Evolutionary conservation across 176 grass and related monocot genomes (phyloP), one percentile per base, ranked within the genome.

Genomic region (Cocos nucifera): DNA sequence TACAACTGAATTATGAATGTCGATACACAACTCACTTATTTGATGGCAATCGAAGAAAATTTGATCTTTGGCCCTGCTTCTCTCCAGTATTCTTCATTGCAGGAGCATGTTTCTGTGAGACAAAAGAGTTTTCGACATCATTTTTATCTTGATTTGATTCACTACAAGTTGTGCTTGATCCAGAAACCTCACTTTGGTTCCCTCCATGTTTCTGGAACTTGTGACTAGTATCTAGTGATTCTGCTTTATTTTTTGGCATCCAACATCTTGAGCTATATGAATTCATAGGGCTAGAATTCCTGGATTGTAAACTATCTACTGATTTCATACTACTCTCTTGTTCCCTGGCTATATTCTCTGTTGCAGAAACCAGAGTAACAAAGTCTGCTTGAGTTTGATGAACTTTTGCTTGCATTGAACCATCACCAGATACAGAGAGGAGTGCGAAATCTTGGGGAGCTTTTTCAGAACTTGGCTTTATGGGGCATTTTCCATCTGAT

Each of bases 241-340:
- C 63, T 58, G 73, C 64, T 50, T 65, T 69, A 49, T 23, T 49
- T 61, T 54, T 15, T 49, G 53, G 25, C 53, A 5, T 19, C 15
- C 49, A 63, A 19, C 49, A 70, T 61, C 74, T 77, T 50, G 78
- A 76, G 70, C 77, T 56, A 78, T 60, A 72, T 32, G 78, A 76
- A 72, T 69, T 85, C 53, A 75, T 73, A 72, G 70, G 65, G 51
- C 73, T 88, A 17, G 57, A 68, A 64, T 75, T 82, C 57, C 56
- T 78, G 67, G 86, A 85, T 75, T 79, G 83, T 39, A 53, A 86
- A 79, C 80, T 61, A 48, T 18, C 74, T 69, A 66, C 62, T 30
- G 49, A 62, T 54, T 61, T 56, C 56, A 29, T 64, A 67, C 23
- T 61, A 59, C 68, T 74, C 66, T 69, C 82, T 73, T 70, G 69